Evolutionary conservation across 163 green algal species (phyloP).

Genomic region (Prototheca stagnorum): DNA sequence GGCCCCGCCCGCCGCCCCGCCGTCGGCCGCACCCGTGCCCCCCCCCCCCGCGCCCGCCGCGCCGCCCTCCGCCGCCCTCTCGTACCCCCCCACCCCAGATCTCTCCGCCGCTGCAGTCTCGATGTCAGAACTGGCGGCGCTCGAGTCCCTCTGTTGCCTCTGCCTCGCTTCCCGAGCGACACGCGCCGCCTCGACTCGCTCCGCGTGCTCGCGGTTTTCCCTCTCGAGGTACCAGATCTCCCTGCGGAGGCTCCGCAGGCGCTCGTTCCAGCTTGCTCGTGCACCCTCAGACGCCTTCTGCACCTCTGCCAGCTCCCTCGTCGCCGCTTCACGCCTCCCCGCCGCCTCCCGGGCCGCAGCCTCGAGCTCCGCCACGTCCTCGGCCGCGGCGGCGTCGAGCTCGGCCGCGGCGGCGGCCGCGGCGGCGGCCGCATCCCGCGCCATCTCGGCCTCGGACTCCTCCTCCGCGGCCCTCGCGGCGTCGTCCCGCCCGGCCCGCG

Average conservation of each 20-base stretch:
- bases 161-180: too few relatives aligned
- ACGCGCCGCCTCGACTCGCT: constrained; percentile 33
- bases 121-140: too few relatives aligned
- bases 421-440: not conserved
- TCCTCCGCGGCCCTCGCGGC: constrained; percentile 42
- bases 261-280: constrained; percentile 57
- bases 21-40: too few relatives aligned
- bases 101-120: too few relatives aligned
- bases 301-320: constrained; percentile 42
- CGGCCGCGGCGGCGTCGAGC: not conserved
- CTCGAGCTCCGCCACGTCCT: not conserved
- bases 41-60: too few relatives aligned
- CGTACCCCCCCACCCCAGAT: too few relatives aligned
- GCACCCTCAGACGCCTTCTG: constrained; percentile 28
- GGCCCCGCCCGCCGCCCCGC: too few relatives aligned
- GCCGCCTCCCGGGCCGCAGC: not conserved
- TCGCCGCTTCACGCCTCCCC: constrained; percentile 9
- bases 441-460: constrained; percentile 3
- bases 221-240: constrained; percentile 55
- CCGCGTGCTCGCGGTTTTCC: constrained; percentile 40
- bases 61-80: too few relatives aligned
- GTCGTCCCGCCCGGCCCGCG: constrained; percentile 43
- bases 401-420: not conserved
- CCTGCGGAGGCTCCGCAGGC: constrained; percentile 43
- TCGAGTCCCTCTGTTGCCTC: too few relatives aligned